Evolutionary conservation across 352 stramenopile genomes (phyloP), one percentile per base, ranked within the genome.

Genomic region (Phytopythium oedochilum): DNA sequence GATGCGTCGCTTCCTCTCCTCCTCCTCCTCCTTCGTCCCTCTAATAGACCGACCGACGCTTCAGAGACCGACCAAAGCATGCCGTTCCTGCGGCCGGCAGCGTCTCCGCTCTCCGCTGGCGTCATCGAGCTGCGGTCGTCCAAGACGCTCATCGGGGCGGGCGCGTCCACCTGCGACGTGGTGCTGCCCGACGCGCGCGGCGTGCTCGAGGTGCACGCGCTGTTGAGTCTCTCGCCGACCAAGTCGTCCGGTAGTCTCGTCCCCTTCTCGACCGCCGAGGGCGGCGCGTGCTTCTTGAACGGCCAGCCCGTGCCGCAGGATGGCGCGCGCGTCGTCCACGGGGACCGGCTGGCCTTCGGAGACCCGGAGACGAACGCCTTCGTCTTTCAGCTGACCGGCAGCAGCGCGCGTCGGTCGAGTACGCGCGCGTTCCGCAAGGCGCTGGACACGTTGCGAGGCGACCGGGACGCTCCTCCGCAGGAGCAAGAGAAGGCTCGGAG

Each of bases 261-360:
- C 1, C 78, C 76, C 9, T 88, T 88, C 57, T 82, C 70, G 17
- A 60, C 60, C 3, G 49, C 54, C 0, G 42, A 67, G 2, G 63
- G 53, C 36, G 73, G 72, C 26, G 39, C 63, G 3, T 89, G 77
- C 59, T 88, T 72, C 44, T 46, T 92, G 17, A 89, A 89, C 39
- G 60, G 66, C 14, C 53, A 59, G 10, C 26, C 64, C 3, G 66
- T 84, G 5, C 70, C 66, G n/a, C 46, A 61, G 14, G 61, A 84
- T 11, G 76, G 78, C 44, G 56, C 51, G 5, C 44, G 59, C 1
- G 71, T 90, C 1, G 72, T 88, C 2, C 76, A 89, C 57, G 78
- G 83, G 5, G 78, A 91, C 53, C 71, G 66, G 18, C 34, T 89
- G 10, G 70, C 80, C 2, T 88, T 92, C 42, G 80, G 78, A 0